These are phyloP conservation scores for Penicillium taxi DNA, from an alignment of 495 filamentous ascomycete genomes.

Conservation along the genomic window DNA sequence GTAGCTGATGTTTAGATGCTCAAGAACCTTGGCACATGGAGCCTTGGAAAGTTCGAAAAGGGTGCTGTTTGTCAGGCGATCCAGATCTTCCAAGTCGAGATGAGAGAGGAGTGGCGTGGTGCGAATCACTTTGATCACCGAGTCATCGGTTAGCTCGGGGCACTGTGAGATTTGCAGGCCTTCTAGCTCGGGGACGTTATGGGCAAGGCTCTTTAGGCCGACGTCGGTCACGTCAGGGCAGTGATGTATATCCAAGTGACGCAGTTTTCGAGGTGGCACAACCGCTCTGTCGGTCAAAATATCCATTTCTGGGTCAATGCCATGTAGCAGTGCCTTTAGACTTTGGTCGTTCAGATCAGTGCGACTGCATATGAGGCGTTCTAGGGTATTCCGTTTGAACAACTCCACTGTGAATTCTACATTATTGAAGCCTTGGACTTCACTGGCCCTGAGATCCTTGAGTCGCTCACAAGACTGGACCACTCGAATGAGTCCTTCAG, in stretches of 20 bases:
- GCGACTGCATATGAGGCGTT: conserved; percentile 74
- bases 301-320: conserved; percentile 65
- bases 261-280: conserved; percentile 70
- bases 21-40: conserved; percentile 59
- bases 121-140: conserved; percentile 62
- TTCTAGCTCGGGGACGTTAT: conserved; percentile 72
- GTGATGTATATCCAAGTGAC: conserved; percentile 76
- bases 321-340: conserved; percentile 64
- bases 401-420: conserved; percentile 59
- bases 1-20: conserved; percentile 81
- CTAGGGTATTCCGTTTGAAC: conserved; percentile 71
- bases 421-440: conserved; percentile 72
- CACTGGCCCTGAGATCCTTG: conserved; percentile 73
- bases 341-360: conserved; percentile 64
- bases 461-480: conserved; percentile 64
- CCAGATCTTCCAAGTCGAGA: conserved; percentile 82
- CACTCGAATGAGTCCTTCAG: conserved; percentile 68
- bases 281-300: conserved; percentile 64
- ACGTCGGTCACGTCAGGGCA: conserved; percentile 64
- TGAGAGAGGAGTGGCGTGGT: conserved; percentile 72
- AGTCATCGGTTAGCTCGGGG: conserved; percentile 59
- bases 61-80: conserved; percentile 63
- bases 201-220: conserved; percentile 57
- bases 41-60: conserved; percentile 66
- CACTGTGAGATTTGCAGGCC: conserved; percentile 75